phyloP scores from a whole-genome alignment of 1,139 yeast species.

The Taphrina betulina region DNA sequence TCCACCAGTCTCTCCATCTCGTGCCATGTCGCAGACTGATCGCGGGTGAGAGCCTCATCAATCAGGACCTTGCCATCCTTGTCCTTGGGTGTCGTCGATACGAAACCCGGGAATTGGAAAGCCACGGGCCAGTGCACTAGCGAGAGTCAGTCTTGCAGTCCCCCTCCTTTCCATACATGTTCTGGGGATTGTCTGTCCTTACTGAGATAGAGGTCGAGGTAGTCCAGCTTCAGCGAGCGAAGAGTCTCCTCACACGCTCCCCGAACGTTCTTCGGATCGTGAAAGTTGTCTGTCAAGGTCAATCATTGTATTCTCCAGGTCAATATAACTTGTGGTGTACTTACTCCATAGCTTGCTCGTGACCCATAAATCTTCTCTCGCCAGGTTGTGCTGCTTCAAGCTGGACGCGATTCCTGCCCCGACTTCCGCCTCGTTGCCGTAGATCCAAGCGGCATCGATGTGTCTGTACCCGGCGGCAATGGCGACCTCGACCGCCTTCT shows the following conservation, averaged over 20 bases:
- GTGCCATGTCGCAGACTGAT: slow-evolving; percentile 52
- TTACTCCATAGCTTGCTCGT: slow-evolving; percentile 62
- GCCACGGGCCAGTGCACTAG: slow-evolving; percentile 32
- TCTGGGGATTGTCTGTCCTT: neutral
- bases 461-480: slow-evolving; percentile 70
- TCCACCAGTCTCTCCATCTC: slow-evolving; percentile 70
- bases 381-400: slow-evolving; percentile 59
- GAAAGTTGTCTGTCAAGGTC: slow-evolving; percentile 35
- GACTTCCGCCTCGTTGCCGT: slow-evolving; percentile 48
- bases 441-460: slow-evolving; percentile 45
- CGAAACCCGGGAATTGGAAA: slow-evolving; percentile 20
- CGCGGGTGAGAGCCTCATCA: slow-evolving; percentile 13
- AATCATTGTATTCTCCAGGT: neutral
- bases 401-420: slow-evolving; percentile 46
- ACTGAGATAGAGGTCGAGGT: slow-evolving; percentile 54
- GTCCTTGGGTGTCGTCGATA: slow-evolving; percentile 10
- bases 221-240: slow-evolving; percentile 57
- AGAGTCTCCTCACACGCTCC: slow-evolving; percentile 51
- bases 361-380: slow-evolving; percentile 68
- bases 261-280: slow-evolving; percentile 54
- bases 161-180: too few relatives aligned
- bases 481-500: slow-evolving; percentile 62
- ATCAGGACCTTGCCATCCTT: slow-evolving; percentile 21
- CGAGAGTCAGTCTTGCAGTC: neutral
- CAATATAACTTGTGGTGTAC: neutral